Conservation (phyloP, 1,139 yeast genomes). For the Nadsonia commutata region DNA sequence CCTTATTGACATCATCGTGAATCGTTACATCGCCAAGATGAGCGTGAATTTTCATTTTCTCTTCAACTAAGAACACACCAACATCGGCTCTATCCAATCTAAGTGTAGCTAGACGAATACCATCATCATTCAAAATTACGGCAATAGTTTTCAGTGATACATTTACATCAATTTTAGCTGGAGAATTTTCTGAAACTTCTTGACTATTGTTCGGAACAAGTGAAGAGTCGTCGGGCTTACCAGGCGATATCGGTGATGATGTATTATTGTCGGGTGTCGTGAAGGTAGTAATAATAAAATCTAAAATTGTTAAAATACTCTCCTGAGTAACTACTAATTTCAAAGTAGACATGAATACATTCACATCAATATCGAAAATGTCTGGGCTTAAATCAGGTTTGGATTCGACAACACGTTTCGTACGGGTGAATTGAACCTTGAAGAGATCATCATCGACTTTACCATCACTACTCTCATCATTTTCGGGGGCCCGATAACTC, state of each 20-base stretch:
- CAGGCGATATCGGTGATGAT: neutral
- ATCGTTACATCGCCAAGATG: constrained; percentile 68
- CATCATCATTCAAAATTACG: constrained; percentile 66
- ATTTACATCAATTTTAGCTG: neutral
- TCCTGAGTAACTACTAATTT: constrained; percentile 64
- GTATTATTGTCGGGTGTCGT: constrained; percentile 25
- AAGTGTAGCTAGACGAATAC: constrained; percentile 66
- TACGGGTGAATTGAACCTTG: constrained; percentile 38
- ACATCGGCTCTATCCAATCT: constrained; percentile 63
- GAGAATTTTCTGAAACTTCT: neutral
- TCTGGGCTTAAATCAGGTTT: constrained; percentile 30
- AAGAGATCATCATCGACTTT: constrained; percentile 35
- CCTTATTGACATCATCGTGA: constrained; percentile 60
- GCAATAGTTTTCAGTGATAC: constrained; percentile 28
- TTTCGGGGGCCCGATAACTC: constrained; percentile 6
- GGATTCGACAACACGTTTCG: constrained; percentile 12
- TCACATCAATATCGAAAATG: constrained; percentile 63
- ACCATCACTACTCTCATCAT: constrained; percentile 10
- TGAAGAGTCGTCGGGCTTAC: neutral
- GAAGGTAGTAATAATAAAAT: constrained; percentile 74
- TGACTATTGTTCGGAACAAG: neutral
- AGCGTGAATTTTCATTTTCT: constrained; percentile 61
- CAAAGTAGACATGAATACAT: constrained; percentile 67
- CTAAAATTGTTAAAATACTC: constrained; percentile 63
- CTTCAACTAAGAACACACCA: constrained; percentile 54